Percentiles rank a stretch among this genome's conserved stretches.
These are phyloP conservation scores for Tricholoma flavovirens DNA, from an alignment of 768 basidiomycete species.

Conservation along the genomic window DNA sequence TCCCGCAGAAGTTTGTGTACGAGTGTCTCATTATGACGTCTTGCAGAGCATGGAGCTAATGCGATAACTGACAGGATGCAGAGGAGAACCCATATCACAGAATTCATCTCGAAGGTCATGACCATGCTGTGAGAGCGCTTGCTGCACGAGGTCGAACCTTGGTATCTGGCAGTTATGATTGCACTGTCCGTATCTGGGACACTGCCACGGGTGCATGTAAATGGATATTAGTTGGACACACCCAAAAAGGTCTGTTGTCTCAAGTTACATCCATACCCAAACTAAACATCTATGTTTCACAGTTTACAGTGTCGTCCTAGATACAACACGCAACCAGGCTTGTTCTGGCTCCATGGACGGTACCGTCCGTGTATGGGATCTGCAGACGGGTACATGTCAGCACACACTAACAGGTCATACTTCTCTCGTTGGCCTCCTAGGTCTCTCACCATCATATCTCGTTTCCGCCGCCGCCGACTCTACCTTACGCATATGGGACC, in stretches of 20 bases:
- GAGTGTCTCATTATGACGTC: constrained; percentile 9
- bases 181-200: constrained; percentile 94
- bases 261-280: not conserved
- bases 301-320: constrained; percentile 96
- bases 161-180: constrained; percentile 95
- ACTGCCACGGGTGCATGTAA: constrained; percentile 77
- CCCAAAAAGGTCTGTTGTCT: constrained; percentile 70
- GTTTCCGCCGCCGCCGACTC: constrained; percentile 97
- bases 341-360: constrained; percentile 99
- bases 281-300: constrained; percentile 7
- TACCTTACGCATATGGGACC: constrained; percentile 92
- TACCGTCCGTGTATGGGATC: constrained; percentile 92
- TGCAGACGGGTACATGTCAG: constrained; percentile 73
- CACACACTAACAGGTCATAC: constrained; percentile 87
- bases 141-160: constrained; percentile 85
- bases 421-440: constrained; percentile 90
- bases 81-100: constrained; percentile 86
- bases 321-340: constrained; percentile 79
- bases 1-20: constrained; percentile 38
- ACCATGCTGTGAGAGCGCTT: constrained; percentile 87
- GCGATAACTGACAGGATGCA: constrained; percentile 44
- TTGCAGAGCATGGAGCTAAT: constrained; percentile 23
- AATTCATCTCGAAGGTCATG: constrained; percentile 80
- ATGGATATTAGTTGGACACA: constrained; percentile 80
- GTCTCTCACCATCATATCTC: constrained; percentile 81